Conservation (phyloP, 2,329 filamentous ascomycete genomes). For the Sporothrix dimorphospora region DNA sequence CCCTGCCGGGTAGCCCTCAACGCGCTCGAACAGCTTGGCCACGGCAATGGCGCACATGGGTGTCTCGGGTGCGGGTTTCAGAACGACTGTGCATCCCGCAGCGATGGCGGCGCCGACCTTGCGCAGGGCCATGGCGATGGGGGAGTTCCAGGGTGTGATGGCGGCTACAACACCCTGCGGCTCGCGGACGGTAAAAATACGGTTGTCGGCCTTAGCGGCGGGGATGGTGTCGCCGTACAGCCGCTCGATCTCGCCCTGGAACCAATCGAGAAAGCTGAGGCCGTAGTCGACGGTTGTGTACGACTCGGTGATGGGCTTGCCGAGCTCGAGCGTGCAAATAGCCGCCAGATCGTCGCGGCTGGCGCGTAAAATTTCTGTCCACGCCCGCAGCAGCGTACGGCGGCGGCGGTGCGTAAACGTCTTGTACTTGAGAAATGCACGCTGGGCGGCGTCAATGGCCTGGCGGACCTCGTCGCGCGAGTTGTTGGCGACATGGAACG, state of each 20-base stretch:
- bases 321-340: conserved; percentile 87
- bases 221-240: conserved; percentile 78
- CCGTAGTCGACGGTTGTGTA: conserved; percentile 73
- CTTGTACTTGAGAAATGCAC: background rate
- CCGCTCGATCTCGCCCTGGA: conserved; percentile 75
- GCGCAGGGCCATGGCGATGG: conserved; percentile 73
- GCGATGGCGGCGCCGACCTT: conserved; percentile 77
- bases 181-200: conserved; percentile 78
- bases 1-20: conserved; percentile 81
- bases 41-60: conserved; percentile 88
- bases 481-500: conserved; percentile 77
- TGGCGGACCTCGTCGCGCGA: conserved; percentile 73
- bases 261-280: conserved; percentile 79
- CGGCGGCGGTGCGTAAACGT: conserved; percentile 61
- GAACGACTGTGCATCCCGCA: conserved; percentile 92
- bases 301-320: conserved; percentile 78
- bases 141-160: conserved; percentile 90
- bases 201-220: conserved; percentile 68
- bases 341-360: conserved; percentile 80
- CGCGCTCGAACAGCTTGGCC: conserved; percentile 81
- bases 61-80: conserved; percentile 91
- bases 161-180: conserved; percentile 82
- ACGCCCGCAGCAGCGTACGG: conserved; percentile 72
- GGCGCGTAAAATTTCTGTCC: conserved; percentile 78
- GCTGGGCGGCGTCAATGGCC: conserved; percentile 58